Evolutionary conservation across 2,329 filamentous ascomycete genomes (phyloP).

Genomic region (Coniochaeta prunicola): DNA sequence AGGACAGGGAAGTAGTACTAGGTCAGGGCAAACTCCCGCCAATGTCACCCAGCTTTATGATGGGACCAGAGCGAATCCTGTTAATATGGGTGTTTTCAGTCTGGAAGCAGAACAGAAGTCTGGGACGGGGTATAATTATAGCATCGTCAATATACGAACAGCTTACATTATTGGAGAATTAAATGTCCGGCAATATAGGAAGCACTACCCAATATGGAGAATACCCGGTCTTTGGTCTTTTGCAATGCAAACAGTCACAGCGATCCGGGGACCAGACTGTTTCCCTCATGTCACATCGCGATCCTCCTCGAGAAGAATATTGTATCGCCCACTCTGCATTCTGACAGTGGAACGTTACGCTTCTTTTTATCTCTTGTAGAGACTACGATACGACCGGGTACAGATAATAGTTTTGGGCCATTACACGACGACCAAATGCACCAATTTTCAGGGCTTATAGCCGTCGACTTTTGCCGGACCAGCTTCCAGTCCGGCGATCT

Average conservation of each 20-base stretch:
- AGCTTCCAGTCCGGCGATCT: not conserved
- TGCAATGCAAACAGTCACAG: not conserved
- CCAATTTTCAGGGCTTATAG: not conserved
- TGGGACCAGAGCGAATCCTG: not conserved
- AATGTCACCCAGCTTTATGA: not conserved
- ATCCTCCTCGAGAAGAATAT: not conserved
- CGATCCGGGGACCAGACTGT: not conserved
- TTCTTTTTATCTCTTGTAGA: not conserved
- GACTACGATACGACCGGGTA: not conserved
- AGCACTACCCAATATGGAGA: not conserved
- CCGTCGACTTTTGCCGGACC: slow-evolving; percentile 2
- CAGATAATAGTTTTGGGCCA: not conserved
- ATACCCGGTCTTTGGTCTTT: not conserved
- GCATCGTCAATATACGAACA: not conserved
- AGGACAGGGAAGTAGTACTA: not conserved
- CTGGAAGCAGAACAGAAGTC: not conserved
- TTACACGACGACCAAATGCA: not conserved
- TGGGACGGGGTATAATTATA: not conserved
- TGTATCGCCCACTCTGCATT: not conserved
- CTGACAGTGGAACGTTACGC: not conserved
- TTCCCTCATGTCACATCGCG: not conserved
- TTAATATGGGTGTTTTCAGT: not conserved
- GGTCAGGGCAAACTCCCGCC: not conserved
- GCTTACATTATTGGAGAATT: not conserved
- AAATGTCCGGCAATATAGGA: slow-evolving; percentile 1